Evolutionary conservation across 805 yeast genomes (phyloP).

Genomic region (Pichia eremophila): DNA sequence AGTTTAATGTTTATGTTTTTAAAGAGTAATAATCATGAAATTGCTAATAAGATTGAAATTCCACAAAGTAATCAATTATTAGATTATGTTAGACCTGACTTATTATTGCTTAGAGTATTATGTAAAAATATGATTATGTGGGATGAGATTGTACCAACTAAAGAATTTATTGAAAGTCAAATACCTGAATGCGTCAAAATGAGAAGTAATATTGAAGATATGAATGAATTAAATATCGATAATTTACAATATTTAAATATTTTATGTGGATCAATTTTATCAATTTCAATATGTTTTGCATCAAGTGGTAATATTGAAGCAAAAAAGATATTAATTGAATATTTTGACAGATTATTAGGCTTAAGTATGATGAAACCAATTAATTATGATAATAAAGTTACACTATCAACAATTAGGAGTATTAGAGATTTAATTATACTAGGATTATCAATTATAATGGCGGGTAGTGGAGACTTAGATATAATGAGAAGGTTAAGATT

Average conservation of each 20-base stretch:
- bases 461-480: slow-evolving; percentile 84
- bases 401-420: slow-evolving; percentile 43
- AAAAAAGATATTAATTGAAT: slow-evolving; percentile 44
- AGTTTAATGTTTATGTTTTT: slow-evolving; percentile 70
- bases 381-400: slow-evolving; percentile 50
- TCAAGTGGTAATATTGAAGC: slow-evolving; percentile 53
- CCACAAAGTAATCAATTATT: slow-evolving; percentile 52
- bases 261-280: slow-evolving; percentile 63
- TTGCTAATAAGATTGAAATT: slow-evolving; percentile 53
- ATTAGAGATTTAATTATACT: slow-evolving; percentile 53
- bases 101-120: slow-evolving; percentile 55
- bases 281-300: slow-evolving; percentile 70
- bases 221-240: slow-evolving; percentile 41
- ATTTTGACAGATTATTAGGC: slow-evolving; percentile 42
- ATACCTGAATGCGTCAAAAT: slow-evolving; percentile 39
- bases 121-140: slow-evolving; percentile 63
- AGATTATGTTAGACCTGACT: slow-evolving; percentile 73
- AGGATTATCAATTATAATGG: slow-evolving; percentile 67
- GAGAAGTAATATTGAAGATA: slow-evolving; percentile 22
- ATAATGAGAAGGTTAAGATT: slow-evolving; percentile 64
- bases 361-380: slow-evolving; percentile 33
- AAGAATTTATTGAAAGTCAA: slow-evolving; percentile 48
- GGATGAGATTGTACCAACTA: slow-evolving; percentile 44
- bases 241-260: slow-evolving; percentile 54
- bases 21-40: slow-evolving; percentile 47